phyloP scores from a whole-genome alignment of 129 eudicot species.

The Silybum marianum region DNA sequence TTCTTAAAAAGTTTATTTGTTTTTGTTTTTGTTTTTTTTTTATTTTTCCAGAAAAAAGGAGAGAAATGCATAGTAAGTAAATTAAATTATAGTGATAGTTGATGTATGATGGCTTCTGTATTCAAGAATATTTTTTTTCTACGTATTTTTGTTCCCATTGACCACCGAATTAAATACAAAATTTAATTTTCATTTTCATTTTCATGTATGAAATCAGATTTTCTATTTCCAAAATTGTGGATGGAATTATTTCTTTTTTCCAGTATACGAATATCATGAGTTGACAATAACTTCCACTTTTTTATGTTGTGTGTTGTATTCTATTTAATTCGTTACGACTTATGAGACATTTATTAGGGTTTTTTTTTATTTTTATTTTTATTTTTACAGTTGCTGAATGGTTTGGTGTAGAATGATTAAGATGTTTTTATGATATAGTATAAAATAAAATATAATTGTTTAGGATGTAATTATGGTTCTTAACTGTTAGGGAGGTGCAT shows the following conservation, averaged over 20 bases:
- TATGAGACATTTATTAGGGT: no score
- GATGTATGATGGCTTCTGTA: conserved; percentile 31
- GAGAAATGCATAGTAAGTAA: conserved; percentile 37
- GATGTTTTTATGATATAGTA: no score
- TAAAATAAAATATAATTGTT: no score
- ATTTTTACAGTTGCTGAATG: no score
- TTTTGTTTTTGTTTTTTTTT: background rate
- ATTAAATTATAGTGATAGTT: conserved; percentile 30
- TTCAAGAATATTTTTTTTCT: conserved; percentile 14
- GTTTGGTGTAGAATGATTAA: no score
- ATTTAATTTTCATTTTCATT: background rate
- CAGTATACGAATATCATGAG: background rate
- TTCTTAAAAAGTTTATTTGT: conserved; percentile 11
- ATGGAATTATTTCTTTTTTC: background rate
- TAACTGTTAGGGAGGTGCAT: no score
- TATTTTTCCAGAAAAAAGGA: background rate
- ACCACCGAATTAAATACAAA: conserved; percentile 17
- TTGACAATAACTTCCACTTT: background rate
- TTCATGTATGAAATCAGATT: conserved; percentile 4
- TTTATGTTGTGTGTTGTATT: background rate
- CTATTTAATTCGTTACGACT: no score
- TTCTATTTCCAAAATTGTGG: background rate
- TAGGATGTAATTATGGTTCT: no score
- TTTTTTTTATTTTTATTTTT: no score
- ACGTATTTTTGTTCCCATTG: conserved; percentile 24